Base-by-base conservation (phyloP, 1,139 yeast genomes). In the Debaryomycetaceae sp. region DNA sequence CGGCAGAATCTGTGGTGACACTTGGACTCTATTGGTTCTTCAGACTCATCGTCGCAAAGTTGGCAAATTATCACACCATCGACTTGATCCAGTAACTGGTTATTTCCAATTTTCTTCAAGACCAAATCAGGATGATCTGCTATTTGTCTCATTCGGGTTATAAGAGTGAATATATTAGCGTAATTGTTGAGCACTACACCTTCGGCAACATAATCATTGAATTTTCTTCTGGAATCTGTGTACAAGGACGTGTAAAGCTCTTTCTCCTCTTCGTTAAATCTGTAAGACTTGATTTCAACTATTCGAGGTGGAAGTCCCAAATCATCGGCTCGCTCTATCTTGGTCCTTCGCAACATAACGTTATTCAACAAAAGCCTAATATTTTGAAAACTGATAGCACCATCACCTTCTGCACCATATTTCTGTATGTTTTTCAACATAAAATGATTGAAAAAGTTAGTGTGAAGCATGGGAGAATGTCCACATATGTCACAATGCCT, bases 111-210 rank as follows among this genome's bases (percentile, higher is more conserved):
- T 45, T 90, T 75, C 54, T 91, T 83, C 59, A 93, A 71, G 0
- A 93, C 97, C 51, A 95, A 72, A 67, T 95, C 99, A 0, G 99
- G 99, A 63, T 93, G 99, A 63, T 95, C 99, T 0, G 99, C 98
- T 56, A 93, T 74, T 65, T 93, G 99, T 58, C 99, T 80, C 99
- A 93, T 93, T 58, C 99, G 75, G 0, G 99, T 95, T 56, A 93
- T 91, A 47, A 95, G 75, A 0, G 98, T 91, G 68, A 93, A 95
- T 57, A 93, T 91, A 58, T 93, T 93, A 37, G 99, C 99, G 66
- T 95, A 93, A 63, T 95, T 93, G 64, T 91, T 91, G 47, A 90
- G 73, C 38, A 90, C 96, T 27, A 93, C 97, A 63, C 99, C 99
- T 59, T 88, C 93, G 24, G 95, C 95, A 39, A 93, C 98, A 62